Conservation (phyloP, 1,284 basidiomycete species). For the Rhodotorula glutinis region DNA sequence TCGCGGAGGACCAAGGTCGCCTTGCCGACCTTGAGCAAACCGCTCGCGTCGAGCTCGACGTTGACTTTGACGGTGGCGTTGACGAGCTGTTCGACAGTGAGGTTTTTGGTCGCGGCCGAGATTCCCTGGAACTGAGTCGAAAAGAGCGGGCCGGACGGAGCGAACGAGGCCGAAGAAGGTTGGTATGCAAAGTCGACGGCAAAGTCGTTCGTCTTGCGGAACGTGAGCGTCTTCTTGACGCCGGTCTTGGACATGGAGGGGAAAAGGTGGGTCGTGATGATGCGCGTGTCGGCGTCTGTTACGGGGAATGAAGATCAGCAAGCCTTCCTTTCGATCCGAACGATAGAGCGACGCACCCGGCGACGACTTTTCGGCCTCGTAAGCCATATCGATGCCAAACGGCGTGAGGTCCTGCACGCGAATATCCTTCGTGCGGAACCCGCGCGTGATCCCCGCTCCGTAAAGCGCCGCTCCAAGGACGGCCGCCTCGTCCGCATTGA, state of each 20-base stretch:
- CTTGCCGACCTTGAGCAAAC: constrained; percentile 60
- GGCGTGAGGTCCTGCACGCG: constrained; percentile 70
- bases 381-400: constrained; percentile 72
- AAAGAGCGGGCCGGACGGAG: constrained; percentile 55
- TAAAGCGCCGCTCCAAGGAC: constrained; percentile 85
- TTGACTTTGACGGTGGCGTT: constrained; percentile 73
- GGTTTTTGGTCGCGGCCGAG: constrained; percentile 64
- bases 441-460: constrained; percentile 80
- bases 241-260: constrained; percentile 68
- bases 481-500: constrained; percentile 95
- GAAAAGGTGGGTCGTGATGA: constrained; percentile 71
- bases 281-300: constrained; percentile 55
- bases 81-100: constrained; percentile 69
- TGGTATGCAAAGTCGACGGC: constrained; percentile 53
- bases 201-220: constrained; percentile 76
- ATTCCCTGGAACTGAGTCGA: constrained; percentile 67
- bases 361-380: constrained; percentile 58
- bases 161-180: constrained; percentile 38
- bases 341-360: constrained; percentile 20
- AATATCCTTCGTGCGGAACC: constrained; percentile 95
- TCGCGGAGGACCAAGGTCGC: constrained; percentile 73
- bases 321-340: not conserved
- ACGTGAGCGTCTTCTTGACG: constrained; percentile 75
- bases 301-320: not conserved
- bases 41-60: constrained; percentile 73